A percentile compares a stretch with the other conserved stretches of the same genome.
phyloP scores from a whole-genome alignment of 306 rosid species.

The Albizia julibrissin region DNA sequence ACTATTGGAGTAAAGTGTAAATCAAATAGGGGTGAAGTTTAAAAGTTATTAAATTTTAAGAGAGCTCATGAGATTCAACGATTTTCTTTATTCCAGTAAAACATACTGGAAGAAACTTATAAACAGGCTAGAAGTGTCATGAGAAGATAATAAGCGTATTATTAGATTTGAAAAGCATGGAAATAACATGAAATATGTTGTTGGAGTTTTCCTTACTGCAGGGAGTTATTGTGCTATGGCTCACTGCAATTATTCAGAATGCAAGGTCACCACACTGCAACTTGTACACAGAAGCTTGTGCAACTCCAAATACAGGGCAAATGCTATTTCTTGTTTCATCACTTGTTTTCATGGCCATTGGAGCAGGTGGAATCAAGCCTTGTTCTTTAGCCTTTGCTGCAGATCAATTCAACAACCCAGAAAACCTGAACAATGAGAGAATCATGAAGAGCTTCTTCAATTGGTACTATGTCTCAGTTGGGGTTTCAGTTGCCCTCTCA shows the following conservation, averaged over 20 bases:
- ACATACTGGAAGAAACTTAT: no score
- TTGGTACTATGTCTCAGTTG: conserved; percentile 83
- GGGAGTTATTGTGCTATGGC: conserved; percentile 66
- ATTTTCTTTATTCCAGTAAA: no score
- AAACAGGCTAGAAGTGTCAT: no score
- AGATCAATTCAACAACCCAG: conserved; percentile 59
- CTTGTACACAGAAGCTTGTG: conserved; percentile 34
- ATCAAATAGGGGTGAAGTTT: no score
- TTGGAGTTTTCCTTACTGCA: not conserved
- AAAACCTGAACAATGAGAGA: conserved; percentile 48
- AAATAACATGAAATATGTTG: not conserved
- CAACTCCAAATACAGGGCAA: conserved; percentile 40
- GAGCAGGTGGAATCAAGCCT: conserved; percentile 81
- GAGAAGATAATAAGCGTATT: not conserved
- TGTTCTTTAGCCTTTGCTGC: conserved; percentile 79
- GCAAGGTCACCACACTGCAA: conserved; percentile 71
- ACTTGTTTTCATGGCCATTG: conserved; percentile 65
- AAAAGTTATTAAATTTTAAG: no score
- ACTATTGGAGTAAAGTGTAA: no score
- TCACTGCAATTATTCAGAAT: conserved; percentile 57
- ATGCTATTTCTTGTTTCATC: conserved; percentile 50
- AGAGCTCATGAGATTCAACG: no score
- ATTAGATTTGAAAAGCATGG: not conserved
- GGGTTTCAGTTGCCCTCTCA: conserved; percentile 55
- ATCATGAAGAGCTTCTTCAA: conserved; percentile 64